Evolutionary conservation across 2,329 filamentous ascomycete species (phyloP), one percentile per base, ranked within the genome.

Genomic region (Phoma herbarum): DNA sequence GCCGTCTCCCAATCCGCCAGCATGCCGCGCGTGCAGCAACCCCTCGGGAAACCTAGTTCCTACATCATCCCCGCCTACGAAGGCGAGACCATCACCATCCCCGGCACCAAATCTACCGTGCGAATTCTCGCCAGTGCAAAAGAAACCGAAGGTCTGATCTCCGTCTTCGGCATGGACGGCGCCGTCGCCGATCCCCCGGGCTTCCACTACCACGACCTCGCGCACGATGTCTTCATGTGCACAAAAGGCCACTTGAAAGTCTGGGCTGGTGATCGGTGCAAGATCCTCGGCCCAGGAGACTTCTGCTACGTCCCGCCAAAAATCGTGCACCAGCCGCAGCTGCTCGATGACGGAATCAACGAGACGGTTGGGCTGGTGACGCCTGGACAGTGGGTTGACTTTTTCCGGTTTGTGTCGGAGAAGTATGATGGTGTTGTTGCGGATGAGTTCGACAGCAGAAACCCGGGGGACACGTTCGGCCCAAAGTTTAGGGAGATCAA

Each of bases 201-300:
- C 26, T 68, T 68, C 45, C 65, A 68, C 49, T 66, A 66, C 43
- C 65, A 66, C 53, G 55, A 68, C 25, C 35, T 54, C 1, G 65
- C 65, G 3, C 65, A 68, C 45, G 65, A 68, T 37, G 62, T 66
- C 6, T 68, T 68, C 60, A 63, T 68, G 56, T 66, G 64, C 26
- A 68, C 65, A 25, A 63, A 60, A 44, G 65, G 65, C 1, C 59
- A 57, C 2, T 22, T 68, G 11, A 66, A 66, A 33, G 26, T 68
- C 16, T 66, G 64, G 64, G 57, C 59, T 6, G 62, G 59, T 3
- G 57, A 68, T n/a, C 56, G 55, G 14, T 68, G 65, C 46, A 58
- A 56, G 18, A 62, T 68, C n/a, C 48, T 68, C 0, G 47, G 59
- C 9, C 64, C 65, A 1, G 65, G 65, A 10, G 65, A 68, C 29